A percentile compares a stretch with the other conserved stretches of the same genome.
Evolutionary conservation across 441 rosid species (phyloP).

Genomic region (Kokia cookei): DNA sequence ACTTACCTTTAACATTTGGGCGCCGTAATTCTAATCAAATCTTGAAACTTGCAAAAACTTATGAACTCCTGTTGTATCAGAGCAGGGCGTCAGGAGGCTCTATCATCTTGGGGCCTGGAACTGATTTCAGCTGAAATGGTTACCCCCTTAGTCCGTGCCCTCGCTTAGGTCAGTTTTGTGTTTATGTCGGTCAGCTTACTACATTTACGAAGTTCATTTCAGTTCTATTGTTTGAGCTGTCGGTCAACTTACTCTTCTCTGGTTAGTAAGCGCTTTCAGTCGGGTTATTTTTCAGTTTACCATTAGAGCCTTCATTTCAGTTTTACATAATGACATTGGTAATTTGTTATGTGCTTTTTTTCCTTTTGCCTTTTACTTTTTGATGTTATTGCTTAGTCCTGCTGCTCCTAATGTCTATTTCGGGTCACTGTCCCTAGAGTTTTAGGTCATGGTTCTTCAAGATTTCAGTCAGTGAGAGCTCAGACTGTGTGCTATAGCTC

Average conservation of each 20-base stretch:
- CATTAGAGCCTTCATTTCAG: background rate
- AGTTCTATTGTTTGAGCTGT: slow-evolving; percentile 24
- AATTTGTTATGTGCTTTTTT: background rate
- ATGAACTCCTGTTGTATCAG: slow-evolving; percentile 72
- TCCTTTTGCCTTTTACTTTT: slow-evolving; percentile 1
- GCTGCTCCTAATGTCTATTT: background rate
- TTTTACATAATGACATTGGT: slow-evolving; percentile 2
- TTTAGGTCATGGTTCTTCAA: background rate
- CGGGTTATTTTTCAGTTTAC: slow-evolving; percentile 10
- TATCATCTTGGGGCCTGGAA: slow-evolving; percentile 90
- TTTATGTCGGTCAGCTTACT: slow-evolving; percentile 32
- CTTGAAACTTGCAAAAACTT: slow-evolving; percentile 48
- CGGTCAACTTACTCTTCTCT: slow-evolving; percentile 20
- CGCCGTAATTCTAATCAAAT: slow-evolving; percentile 34
- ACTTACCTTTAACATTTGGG: slow-evolving; percentile 39
- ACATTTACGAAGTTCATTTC: slow-evolving; percentile 37
- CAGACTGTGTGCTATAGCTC: background rate
- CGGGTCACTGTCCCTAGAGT: background rate
- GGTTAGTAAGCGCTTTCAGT: slow-evolving; percentile 13
- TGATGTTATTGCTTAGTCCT: background rate
- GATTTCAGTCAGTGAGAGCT: background rate
- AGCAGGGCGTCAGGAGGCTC: slow-evolving; percentile 96
- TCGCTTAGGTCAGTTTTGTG: slow-evolving; percentile 90
- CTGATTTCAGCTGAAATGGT: slow-evolving; percentile 92
- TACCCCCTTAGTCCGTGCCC: slow-evolving; percentile 70